Evolutionary conservation across 352 stramenopile genomes (phyloP), one percentile per base, ranked within the genome.

Genomic region (Phytophthora chlamydospora): DNA sequence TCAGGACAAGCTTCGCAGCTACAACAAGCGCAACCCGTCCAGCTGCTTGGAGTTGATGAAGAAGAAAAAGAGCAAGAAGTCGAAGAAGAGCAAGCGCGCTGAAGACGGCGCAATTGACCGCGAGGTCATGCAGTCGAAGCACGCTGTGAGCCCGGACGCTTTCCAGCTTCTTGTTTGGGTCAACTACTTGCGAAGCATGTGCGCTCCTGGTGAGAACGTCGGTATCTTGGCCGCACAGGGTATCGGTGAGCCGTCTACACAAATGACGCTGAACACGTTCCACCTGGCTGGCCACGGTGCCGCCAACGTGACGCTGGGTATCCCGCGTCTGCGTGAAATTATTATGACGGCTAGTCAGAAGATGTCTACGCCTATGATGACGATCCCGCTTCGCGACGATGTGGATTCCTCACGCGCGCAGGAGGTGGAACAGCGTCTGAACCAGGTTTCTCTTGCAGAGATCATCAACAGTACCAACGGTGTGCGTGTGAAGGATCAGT

Each of bases 261-360:
- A 99, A 78, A 99, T 99, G 98, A 99, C 98, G 51, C 87, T 99
- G 9, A 99, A 99, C 83, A 99, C 98, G 32, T 99, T 99, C 83
- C 98, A 99, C 72, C 88, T 99, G 74, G 98, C 98, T 45, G 98
- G 98, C 41, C 93, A 98, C 70, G 97, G 97, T 71, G 97, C 97
- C 34, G 98, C 97, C 38, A 99, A 99, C 80, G 98, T 99, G 39
- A 99, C 98, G 29, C 83, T 99, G 38, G 97, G 98, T 71, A 99
- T 99, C 70, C 98, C 98, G 47, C 96, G 98, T 74, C 76, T 99
- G 69, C 88, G 98, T 67, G 98, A 99, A 85, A 99, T 99, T 61
- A 99, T 99, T 62, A 99, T 99, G 98, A 99, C 98, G 41, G 98
- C 97, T 29, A 98, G 93, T 38, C 86, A 90, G 60, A 94, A 97